Evolutionary conservation across 306 rosid species (phyloP), one percentile per base, ranked within the genome.

Genomic region (Gastrolobium villosum): DNA sequence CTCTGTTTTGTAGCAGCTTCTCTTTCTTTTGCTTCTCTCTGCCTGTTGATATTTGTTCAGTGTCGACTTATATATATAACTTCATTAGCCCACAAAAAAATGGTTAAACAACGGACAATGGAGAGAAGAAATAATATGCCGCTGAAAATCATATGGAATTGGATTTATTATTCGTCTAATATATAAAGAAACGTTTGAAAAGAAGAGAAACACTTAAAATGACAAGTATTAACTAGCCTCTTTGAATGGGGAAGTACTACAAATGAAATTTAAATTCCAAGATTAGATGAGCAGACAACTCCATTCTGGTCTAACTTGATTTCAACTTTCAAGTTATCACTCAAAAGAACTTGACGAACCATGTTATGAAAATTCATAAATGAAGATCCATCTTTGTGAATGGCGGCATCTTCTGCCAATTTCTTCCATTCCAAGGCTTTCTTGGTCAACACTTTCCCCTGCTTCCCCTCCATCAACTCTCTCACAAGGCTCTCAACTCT

Each of bases 341-440:
- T 0, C 4, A 52, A 8, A 55, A 73, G 68, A 73, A 73, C 44
- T 56, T 57, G 43, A 69, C 7, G 46, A 13, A 57, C 14, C 40
- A 73, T 8, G 6, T 43, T n/a, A 6, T 72, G 14, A 72, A 10
- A 73, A 41, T 43, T 73, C 14, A 73, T 2, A 57, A 56, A 73
- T 6, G 68, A 73, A 73, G 78, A 56, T 1, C 56, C 68, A 57
- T 43, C 37, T 11, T 11, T 41, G 41, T 30, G 13, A 39, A 45
- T 10, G 2, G 41, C 15, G 7, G 66, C 66, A 72, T 41, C 68
- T 56, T 30, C 15, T 40, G 57, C 56, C 43, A 72, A 10, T 40
- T 54, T 55, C 66, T 72, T 72, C 77, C 77, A 72, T 7, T 72
- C 77, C 66, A 40, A 72, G 13, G 66, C 77, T 5, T 55, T 72